Base-by-base conservation (phyloP, 2,329 filamentous ascomycete genomes). In the Neoscytalidium dimidiatum region DNA sequence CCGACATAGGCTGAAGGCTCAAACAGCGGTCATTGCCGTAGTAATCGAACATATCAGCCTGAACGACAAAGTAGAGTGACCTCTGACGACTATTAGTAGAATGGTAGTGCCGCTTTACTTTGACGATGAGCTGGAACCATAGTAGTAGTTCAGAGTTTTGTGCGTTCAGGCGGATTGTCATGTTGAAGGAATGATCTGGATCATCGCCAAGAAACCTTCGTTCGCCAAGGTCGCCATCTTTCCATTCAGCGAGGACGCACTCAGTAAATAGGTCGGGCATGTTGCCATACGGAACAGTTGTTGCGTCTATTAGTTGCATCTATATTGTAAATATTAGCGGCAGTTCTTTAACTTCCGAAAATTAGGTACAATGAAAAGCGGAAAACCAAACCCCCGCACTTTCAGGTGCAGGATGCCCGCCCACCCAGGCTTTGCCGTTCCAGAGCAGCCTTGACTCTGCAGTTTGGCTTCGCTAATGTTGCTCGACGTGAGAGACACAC, bases 61-160 rank as follows among this genome's bases (percentile, higher is more conserved):
- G 56, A 5, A 60, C 11, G 11, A 60, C 7, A 14, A 46, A 6
- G 38, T 26, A 60, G 4, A 60, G 56, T 11, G 38, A 29, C 1
- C 28, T 23, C 11, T 21, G 11, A 29, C 38, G 56, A 4, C 9
- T 31, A 6, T 46, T n/a, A 26, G 35, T 14, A 19, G 56, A 23
- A 6, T 11, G 33, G 17, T 35, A 29, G 17, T 60, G 56, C 4
- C 28, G 38, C 28, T 60, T 60, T 35, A 60, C 38, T 11, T 21
- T 60, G 38, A 60, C 56, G 2, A 46, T 26, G 5, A 60, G 35
- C n/a, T 60, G 38, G 19, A 60, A 46, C 56, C 56, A 60, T 7
- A 60, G 56, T 4, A 60, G 38, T n/a, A 60, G 23, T 8, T 19
- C 23, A 26, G 19, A 6, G 17, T 21, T 14, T 13, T 7, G 9